Evolutionary conservation across 106 monocot genomes (phyloP), one percentile per base, ranked within the genome.

Genomic region (Cymbidium sinense): DNA sequence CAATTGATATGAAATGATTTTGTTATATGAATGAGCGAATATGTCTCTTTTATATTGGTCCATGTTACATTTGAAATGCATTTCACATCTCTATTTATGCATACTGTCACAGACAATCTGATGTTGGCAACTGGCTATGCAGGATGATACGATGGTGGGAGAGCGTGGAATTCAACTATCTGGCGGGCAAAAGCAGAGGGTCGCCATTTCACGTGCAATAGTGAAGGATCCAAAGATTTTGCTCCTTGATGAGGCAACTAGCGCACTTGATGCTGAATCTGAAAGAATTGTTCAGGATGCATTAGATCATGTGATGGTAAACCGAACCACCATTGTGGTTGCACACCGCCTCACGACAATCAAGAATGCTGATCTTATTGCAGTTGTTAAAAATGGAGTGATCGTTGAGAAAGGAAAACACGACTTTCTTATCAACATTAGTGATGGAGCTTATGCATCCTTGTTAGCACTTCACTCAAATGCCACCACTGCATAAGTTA

Each of bases 401-500:
- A 70, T 70, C 19, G 5, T 36, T 36, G 70, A 70, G 70, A 36
- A 70, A 21, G 70, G 70, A 36, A 70, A 34, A 11, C 70, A 70
- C 13, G 36, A 37, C 13, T 5, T 29, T 11, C 36, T 70, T 2
- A 70, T 70, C 36, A 18, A 70, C 35, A 36, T 70, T 7, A 34
- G 21, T n/a, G 27, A 64, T 36, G 77, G 77, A 23, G 55, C 61
- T 64, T 77, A 77, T 39, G 77, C 77, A 2, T 77, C 77, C 35
- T 64, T 77, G n/a, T 35, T 77, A 23, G 77, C 77, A 33, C 77
- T 77, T 35, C 77, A 77, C 36, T 77, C 77, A 2, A 37, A 21
- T 64, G 8, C 15, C 17, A 39, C 52, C 34, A 67, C 15, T 67
- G 11, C 27, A 67, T 67, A 33, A 67, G 31, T 15, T 3, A 67